Evolutionary conservation across 2,329 filamentous ascomycete species (phyloP).

Genomic region (Talaromyces atroroseus): DNA sequence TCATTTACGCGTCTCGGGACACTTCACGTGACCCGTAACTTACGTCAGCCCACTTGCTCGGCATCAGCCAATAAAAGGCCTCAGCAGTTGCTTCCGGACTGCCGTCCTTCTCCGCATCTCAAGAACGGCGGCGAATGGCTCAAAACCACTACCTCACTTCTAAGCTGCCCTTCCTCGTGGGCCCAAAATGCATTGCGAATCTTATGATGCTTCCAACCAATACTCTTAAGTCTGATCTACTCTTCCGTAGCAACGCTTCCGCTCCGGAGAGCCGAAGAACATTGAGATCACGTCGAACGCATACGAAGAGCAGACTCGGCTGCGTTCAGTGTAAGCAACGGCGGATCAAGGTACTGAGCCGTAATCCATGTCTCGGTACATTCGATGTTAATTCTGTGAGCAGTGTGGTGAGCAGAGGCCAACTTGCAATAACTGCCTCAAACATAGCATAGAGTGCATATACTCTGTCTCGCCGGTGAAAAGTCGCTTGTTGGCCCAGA

Average conservation of each 20-base stretch:
- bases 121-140: background rate
- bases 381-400: background rate
- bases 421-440: conserved; percentile 21
- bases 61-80: background rate
- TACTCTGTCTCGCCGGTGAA: conserved; percentile 17
- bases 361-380: background rate
- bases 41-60: background rate
- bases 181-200: background rate
- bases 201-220: background rate
- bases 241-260: background rate
- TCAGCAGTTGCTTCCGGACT: background rate
- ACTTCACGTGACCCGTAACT: too few species aligned
- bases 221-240: background rate
- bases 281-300: conserved; percentile 16
- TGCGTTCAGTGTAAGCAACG: conserved; percentile 16
- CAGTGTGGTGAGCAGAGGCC: conserved; percentile 23
- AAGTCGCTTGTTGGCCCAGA: conserved; percentile 13
- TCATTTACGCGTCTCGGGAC: background rate
- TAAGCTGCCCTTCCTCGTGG: background rate
- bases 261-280: background rate
- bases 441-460: conserved; percentile 22
- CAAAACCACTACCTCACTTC: background rate
- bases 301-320: conserved; percentile 16
- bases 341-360: conserved; percentile 14
- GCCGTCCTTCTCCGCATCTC: background rate